Conservation (phyloP, 2,329 filamentous ascomycete genomes). For the Dactylellina haptotyla region DNA sequence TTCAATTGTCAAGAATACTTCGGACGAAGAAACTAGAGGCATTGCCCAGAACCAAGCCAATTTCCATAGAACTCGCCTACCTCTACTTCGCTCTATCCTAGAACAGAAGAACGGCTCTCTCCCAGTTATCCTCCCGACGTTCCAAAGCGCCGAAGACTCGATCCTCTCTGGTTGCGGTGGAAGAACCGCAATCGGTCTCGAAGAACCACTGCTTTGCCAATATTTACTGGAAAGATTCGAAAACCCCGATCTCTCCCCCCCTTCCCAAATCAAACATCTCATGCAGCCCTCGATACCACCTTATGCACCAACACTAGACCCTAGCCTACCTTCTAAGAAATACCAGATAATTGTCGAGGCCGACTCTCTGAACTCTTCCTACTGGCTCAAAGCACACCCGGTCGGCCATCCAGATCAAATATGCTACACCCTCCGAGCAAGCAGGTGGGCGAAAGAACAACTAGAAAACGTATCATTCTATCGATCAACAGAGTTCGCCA, state of each 20-base stretch:
- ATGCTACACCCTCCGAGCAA: conserved; percentile 18
- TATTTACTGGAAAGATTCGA: conserved; percentile 4
- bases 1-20: neutral
- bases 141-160: conserved; percentile 23
- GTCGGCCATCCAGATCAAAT: conserved; percentile 10
- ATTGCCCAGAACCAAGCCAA: conserved; percentile 16
- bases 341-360: conserved; percentile 9
- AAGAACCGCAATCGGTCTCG: neutral
- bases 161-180: neutral
- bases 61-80: conserved; percentile 9
- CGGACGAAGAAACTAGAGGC: conserved; percentile 15
- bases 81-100: conserved; percentile 19
- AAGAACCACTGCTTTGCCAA: conserved; percentile 9
- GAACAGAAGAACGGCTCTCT: neutral
- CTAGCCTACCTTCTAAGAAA: conserved; percentile 11
- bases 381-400: conserved; percentile 20
- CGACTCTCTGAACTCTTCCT: neutral
- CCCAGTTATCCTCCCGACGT: conserved; percentile 9
- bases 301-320: conserved; percentile 4
- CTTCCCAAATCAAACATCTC: neutral
- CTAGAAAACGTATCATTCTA: conserved; percentile 15
- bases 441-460: conserved; percentile 13
- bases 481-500: conserved; percentile 16
- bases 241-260: conserved; percentile 1
- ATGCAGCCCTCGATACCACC: neutral